These are phyloP conservation scores for Paraurostyla sp. DNA, from an alignment of 73 alveolate species.

Conservation along the genomic window DNA sequence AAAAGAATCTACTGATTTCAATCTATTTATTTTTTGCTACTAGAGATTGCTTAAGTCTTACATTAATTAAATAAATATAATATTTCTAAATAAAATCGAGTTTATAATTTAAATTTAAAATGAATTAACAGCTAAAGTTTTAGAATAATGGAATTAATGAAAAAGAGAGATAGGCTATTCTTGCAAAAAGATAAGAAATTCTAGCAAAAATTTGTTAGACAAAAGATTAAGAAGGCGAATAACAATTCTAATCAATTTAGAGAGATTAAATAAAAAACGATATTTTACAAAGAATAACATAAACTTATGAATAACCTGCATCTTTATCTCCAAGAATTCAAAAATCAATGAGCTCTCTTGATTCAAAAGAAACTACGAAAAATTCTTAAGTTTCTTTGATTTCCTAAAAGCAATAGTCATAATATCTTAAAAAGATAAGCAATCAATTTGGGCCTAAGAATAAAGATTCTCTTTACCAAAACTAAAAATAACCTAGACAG, in stretches of 20 bases:
- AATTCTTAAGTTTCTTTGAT: background rate
- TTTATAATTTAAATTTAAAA: background rate
- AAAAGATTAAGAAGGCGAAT: background rate
- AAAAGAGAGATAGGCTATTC: constrained; percentile 1
- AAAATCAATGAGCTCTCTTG: background rate
- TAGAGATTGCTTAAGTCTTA: background rate
- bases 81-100: background rate
- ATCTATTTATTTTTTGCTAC: background rate
- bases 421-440: background rate
- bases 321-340: too few species aligned
- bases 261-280: background rate
- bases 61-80: background rate
- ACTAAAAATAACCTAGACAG: background rate
- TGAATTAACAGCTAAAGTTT: too few species aligned
- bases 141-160: too few species aligned
- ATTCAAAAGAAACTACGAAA: background rate
- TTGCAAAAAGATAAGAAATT: background rate
- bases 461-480: too few species aligned
- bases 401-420: too few species aligned
- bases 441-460: constrained; percentile 1
- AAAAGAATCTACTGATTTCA: constrained; percentile 19
- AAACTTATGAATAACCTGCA: too few species aligned
- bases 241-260: background rate
- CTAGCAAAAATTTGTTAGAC: background rate
- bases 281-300: background rate